Percentiles rank a stretch among this genome's conserved stretches.
These are phyloP conservation scores for Leccinellum albellum DNA, from an alignment of 768 basidiomycete genomes.

Conservation along the genomic window DNA sequence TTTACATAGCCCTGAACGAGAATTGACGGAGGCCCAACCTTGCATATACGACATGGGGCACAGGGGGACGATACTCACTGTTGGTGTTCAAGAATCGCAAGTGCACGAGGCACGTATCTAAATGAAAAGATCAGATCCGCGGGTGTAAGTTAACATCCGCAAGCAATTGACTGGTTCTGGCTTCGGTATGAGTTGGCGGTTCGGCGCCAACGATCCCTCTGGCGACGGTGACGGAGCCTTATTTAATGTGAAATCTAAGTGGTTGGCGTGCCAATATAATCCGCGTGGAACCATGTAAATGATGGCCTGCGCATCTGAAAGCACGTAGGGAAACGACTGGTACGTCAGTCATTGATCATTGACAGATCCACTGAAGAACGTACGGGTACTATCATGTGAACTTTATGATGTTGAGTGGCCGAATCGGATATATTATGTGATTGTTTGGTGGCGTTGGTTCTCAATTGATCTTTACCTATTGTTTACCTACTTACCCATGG, in stretches of 20 bases:
- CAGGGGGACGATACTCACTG: slow-evolving; percentile 7
- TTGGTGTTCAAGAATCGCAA: not conserved
- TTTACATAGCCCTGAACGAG: not conserved
- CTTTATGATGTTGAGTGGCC: not conserved
- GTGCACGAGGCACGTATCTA: slow-evolving; percentile 26
- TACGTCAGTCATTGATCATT: slow-evolving; percentile 14
- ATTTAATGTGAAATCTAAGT: not conserved
- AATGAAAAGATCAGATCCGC: slow-evolving; percentile 30
- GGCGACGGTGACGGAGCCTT: slow-evolving; percentile 3
- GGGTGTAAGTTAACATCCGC: slow-evolving; percentile 23
- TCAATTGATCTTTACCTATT: not conserved
- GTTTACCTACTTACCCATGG: slow-evolving; percentile 14
- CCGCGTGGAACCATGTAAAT: not conserved
- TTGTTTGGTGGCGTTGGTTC: slow-evolving; percentile 22
- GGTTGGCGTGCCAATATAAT: not conserved
- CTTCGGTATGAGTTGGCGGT: slow-evolving; percentile 21
- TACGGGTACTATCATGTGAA: not conserved
- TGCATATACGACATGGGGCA: not conserved
- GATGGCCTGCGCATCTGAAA: not conserved
- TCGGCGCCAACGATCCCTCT: slow-evolving; percentile 2
- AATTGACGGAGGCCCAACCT: slow-evolving; percentile 1
- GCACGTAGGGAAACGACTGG: slow-evolving; percentile 3
- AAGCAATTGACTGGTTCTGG: slow-evolving; percentile 15
- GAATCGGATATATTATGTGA: slow-evolving; percentile 21
- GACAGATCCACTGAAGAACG: slow-evolving; percentile 6